Percentiles rank a stretch among this genome's conserved stretches.
phyloP scores from a whole-genome alignment of 2,329 filamentous ascomycete species.

The Sphaerulina vaccinii region DNA sequence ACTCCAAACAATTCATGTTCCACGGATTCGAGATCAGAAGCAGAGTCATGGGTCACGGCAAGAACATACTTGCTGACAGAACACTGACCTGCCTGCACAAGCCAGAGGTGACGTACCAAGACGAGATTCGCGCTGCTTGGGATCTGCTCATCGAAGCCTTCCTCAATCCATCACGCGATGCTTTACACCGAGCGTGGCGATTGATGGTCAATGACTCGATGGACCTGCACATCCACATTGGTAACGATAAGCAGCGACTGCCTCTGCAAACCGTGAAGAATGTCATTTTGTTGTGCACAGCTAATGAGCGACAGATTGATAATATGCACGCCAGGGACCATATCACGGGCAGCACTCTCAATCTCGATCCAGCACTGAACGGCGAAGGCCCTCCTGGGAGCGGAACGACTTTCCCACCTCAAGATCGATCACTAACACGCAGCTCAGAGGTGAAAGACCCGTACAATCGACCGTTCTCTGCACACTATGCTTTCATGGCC shows the following conservation, averaged over 20 bases:
- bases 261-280: constrained; percentile 30
- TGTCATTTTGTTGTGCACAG: constrained; percentile 28
- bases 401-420: not conserved
- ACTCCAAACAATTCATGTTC: not conserved
- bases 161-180: not conserved
- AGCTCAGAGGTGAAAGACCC: not conserved
- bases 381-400: not conserved
- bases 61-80: not conserved
- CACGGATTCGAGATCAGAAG: constrained; percentile 18
- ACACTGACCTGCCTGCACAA: constrained; percentile 3
- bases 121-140: constrained; percentile 20
- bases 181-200: constrained; percentile 11
- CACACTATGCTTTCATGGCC: constrained; percentile 3
- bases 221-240: constrained; percentile 37
- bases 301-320: constrained; percentile 33
- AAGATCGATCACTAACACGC: not conserved
- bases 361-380: not conserved
- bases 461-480: constrained; percentile 19
- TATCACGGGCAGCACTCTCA: constrained; percentile 16
- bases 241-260: constrained; percentile 26
- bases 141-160: not conserved
- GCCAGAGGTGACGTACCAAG: constrained; percentile 12
- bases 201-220: constrained; percentile 28
- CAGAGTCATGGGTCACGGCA: constrained; percentile 10
- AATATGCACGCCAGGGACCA: constrained; percentile 27